phyloP scores from a whole-genome alignment of 2,329 filamentous ascomycete species.

The Chrysoporthe austroafricana region DNA sequence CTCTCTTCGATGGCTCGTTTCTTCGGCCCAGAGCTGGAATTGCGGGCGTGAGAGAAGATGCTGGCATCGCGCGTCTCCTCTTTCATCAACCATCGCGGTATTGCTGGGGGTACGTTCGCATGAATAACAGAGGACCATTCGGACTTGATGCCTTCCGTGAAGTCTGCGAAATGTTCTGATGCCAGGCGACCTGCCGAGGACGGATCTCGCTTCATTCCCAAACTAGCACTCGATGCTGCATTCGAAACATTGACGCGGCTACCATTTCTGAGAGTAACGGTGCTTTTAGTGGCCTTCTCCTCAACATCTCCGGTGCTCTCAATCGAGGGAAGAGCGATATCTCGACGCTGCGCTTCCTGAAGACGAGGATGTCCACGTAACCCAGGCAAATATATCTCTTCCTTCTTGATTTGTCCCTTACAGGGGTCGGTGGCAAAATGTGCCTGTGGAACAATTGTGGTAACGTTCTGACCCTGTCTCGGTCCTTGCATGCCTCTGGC shows the following conservation, averaged over 20 bases:
- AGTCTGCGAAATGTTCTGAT: neutral
- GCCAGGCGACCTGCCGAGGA: neutral
- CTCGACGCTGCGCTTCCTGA: neutral
- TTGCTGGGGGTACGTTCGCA: neutral
- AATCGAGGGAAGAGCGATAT: neutral
- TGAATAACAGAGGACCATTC: neutral
- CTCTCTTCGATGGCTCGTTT: slow-evolving; percentile 5
- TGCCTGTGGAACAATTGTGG: neutral
- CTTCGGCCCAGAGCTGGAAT: neutral
- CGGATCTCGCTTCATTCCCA: neutral
- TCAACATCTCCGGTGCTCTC: neutral
- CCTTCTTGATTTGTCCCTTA: neutral
- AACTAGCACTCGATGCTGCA: neutral
- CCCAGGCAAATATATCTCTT: neutral
- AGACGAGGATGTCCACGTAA: neutral
- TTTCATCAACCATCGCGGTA: neutral
- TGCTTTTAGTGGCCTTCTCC: neutral
- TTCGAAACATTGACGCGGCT: neutral
- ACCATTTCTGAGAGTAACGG: no score
- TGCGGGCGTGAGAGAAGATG: neutral
- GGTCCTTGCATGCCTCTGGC: neutral
- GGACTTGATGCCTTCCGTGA: neutral
- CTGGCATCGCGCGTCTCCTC: neutral
- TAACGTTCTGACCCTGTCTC: neutral
- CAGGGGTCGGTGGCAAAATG: neutral